These are phyloP conservation scores for Talaromyces liani DNA, from an alignment of 495 filamentous ascomycete species.

Conservation along the genomic window DNA sequence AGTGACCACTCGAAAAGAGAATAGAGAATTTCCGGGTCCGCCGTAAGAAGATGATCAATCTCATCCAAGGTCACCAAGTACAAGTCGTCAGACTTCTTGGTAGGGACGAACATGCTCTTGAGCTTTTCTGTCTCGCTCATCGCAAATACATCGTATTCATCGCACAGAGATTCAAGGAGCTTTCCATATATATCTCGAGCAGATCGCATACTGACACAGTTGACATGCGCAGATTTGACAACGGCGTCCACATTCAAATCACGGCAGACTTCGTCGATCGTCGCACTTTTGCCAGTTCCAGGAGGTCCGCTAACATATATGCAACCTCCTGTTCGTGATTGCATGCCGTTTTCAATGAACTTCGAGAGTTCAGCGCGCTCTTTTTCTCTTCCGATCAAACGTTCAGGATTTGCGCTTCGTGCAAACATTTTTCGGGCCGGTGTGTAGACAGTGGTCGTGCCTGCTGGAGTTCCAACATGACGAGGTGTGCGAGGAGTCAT, in stretches of 20 bases:
- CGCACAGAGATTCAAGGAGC: slow-evolving; percentile 58
- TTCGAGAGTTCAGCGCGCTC: slow-evolving; percentile 62
- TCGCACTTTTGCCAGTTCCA: slow-evolving; percentile 92
- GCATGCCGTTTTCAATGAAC: slow-evolving; percentile 62
- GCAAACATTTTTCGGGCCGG: slow-evolving; percentile 82
- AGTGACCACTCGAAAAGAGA: slow-evolving; percentile 92
- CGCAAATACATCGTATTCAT: slow-evolving; percentile 47
- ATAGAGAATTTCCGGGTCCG: slow-evolving; percentile 82
- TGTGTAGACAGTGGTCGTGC: slow-evolving; percentile 68
- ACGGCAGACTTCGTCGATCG: slow-evolving; percentile 71
- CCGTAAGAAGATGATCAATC: slow-evolving; percentile 82
- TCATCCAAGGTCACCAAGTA: slow-evolving; percentile 88
- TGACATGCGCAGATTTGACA: slow-evolving; percentile 70
- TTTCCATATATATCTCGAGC: slow-evolving; percentile 74
- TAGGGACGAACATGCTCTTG: slow-evolving; percentile 56
- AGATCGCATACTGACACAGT: slow-evolving; percentile 91
- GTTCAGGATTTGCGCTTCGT: slow-evolving; percentile 63
- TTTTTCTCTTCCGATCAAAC: slow-evolving; percentile 73
- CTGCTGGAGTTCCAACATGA: slow-evolving; percentile 48
- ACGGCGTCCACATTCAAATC: slow-evolving; percentile 38
- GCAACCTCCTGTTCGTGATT: slow-evolving; percentile 62
- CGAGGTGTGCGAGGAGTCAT: slow-evolving; percentile 58
- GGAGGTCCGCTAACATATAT: slow-evolving; percentile 94
- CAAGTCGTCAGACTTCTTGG: slow-evolving; percentile 40
- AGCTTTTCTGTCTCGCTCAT: slow-evolving; percentile 49